Evolutionary conservation across 73 alveolate species (phyloP).

Genomic region (Loxodes magnus): DNA sequence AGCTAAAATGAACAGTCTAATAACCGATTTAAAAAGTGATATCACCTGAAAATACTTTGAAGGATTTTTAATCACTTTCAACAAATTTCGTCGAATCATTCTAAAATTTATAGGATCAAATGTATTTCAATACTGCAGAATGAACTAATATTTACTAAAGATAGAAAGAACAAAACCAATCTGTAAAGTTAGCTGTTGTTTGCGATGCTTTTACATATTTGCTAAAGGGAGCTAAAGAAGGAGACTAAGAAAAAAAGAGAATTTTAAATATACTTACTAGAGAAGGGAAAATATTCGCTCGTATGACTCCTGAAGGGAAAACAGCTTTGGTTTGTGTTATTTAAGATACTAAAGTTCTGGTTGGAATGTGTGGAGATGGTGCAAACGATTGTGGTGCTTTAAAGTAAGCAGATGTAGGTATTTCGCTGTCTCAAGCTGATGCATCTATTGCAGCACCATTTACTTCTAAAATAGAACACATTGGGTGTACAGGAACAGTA

Average conservation of each 20-base stretch:
- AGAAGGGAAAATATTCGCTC: slow-evolving; percentile 83
- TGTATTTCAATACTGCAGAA: too few species aligned
- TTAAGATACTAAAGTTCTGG: slow-evolving; percentile 35
- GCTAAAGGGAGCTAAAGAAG: slow-evolving; percentile 31
- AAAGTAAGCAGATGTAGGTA: slow-evolving; percentile 90
- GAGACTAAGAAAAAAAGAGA: neutral
- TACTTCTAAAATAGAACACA: slow-evolving; percentile 72
- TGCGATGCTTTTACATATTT: slow-evolving; percentile 14
- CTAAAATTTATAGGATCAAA: too few species aligned
- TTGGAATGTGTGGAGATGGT: slow-evolving; percentile 99
- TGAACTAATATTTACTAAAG: too few species aligned
- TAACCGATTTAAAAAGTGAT: too few species aligned
- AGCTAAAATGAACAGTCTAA: too few species aligned
- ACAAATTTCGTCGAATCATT: too few species aligned
- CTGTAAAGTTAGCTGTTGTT: neutral
- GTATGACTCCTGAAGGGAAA: slow-evolving; percentile 97
- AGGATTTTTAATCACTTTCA: too few species aligned
- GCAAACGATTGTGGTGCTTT: slow-evolving; percentile 98
- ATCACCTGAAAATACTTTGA: too few species aligned
- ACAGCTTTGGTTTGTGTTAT: slow-evolving; percentile 75
- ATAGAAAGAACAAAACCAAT: too few species aligned
- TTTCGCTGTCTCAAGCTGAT: slow-evolving; percentile 83
- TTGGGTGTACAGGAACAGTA: slow-evolving; percentile 58
- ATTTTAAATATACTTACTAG: slow-evolving; percentile 13
- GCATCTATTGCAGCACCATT: slow-evolving; percentile 99